Conservation (phyloP, 2,329 filamentous ascomycete species). For the Colletotrichum sp. region DNA sequence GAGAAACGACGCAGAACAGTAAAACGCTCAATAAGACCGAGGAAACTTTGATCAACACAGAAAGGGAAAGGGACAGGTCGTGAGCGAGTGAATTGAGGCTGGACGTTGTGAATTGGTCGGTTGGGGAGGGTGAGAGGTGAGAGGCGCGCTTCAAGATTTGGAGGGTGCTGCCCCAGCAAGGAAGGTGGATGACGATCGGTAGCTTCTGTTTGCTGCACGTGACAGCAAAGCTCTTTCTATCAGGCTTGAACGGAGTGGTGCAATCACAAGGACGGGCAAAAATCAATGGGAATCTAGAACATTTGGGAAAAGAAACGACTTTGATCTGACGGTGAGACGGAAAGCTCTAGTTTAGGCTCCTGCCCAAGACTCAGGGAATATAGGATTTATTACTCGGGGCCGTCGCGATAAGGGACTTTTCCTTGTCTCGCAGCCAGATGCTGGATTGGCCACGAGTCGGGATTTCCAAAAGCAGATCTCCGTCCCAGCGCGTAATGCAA, state of each 20-base stretch:
- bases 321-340: neutral
- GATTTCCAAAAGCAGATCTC: neutral
- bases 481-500: neutral
- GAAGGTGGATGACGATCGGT: slow-evolving; percentile 15
- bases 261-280: neutral
- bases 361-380: neutral
- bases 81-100: neutral
- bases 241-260: neutral
- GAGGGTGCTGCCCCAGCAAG: slow-evolving; percentile 4
- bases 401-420: neutral
- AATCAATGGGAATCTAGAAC: neutral
- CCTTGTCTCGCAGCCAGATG: neutral
- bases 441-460: neutral
- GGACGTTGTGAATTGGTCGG: neutral
- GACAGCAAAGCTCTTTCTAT: neutral
- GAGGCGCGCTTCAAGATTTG: neutral
- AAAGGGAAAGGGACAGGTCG: neutral
- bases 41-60: neutral
- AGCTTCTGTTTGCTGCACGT: slow-evolving; percentile 9
- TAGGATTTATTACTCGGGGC: neutral
- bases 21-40: neutral
- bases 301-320: neutral
- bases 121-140: neutral
- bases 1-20: neutral
- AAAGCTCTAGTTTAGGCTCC: neutral